Conservation (phyloP, 2,329 filamentous ascomycete species). For the Aspergillus alliaceus region DNA sequence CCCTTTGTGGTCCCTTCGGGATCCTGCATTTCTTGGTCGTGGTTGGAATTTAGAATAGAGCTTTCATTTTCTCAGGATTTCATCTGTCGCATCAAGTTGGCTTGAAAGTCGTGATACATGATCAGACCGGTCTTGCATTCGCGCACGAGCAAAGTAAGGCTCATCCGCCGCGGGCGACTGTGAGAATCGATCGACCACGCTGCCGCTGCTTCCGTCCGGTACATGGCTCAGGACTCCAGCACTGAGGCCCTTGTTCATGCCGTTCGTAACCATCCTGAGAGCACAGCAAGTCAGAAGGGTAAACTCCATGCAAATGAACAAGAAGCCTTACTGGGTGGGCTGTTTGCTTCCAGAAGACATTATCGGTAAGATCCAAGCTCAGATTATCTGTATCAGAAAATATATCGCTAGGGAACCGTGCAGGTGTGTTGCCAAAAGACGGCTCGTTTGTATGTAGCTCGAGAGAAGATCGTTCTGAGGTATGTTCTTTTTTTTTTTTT, state of each 20-base stretch:
- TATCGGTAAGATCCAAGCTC: not conserved
- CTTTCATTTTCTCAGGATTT: slow-evolving; percentile 25
- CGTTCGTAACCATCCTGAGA: slow-evolving; percentile 19
- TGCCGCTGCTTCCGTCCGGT: slow-evolving; percentile 22
- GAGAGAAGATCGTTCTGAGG: not conserved
- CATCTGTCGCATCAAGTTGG: slow-evolving; percentile 31
- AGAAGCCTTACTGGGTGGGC: slow-evolving; percentile 15
- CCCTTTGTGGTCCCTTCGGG: not conserved
- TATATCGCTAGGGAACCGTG: too few species aligned
- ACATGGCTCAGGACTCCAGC: slow-evolving; percentile 29
- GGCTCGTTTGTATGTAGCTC: not conserved
- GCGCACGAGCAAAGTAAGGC: slow-evolving; percentile 33
- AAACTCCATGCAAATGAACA: not conserved
- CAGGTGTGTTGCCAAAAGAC: too few species aligned
- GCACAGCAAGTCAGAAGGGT: slow-evolving; percentile 1
- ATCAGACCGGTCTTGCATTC: slow-evolving; percentile 31
- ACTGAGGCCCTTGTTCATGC: slow-evolving; percentile 25
- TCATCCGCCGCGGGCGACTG: slow-evolving; percentile 28
- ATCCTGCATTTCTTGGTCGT: slow-evolving; percentile 1
- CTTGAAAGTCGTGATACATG: slow-evolving; percentile 31
- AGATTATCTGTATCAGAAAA: not conserved
- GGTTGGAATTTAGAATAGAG: not conserved
- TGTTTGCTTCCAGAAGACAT: slow-evolving; percentile 19
- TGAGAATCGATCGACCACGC: slow-evolving; percentile 27
- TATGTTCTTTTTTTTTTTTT: too few species aligned